A percentile compares a stretch with the other conserved stretches of the same genome.
Conservation (phyloP, 768 basidiomycete genomes). For the Leccinum longicurvipes region DNA sequence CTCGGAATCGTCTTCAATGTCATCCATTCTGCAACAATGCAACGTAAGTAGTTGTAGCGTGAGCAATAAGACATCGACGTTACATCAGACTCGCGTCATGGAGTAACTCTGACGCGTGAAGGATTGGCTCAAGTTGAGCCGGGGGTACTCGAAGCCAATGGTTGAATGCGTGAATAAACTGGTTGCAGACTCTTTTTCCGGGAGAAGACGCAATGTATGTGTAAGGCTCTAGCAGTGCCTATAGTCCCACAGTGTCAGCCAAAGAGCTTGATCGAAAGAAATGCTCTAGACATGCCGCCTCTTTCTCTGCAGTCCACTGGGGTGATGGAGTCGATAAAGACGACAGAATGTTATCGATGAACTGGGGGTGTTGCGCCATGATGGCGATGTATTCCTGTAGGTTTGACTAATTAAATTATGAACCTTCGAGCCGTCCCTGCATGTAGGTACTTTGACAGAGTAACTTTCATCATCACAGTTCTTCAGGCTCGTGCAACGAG, state of each 20-base stretch:
- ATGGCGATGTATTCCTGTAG: constrained; percentile 5
- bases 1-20: constrained; percentile 90
- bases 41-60: not conserved
- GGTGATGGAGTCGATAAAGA: constrained; percentile 29
- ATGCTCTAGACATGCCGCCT: constrained; percentile 18
- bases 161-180: constrained; percentile 91
- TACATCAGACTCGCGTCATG: constrained; percentile 93
- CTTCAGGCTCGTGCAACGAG: not conserved
- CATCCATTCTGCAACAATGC: constrained; percentile 65
- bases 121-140: constrained; percentile 68
- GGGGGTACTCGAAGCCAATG: constrained; percentile 83
- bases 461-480: not conserved
- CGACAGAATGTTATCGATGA: constrained; percentile 40
- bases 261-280: no score
- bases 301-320: constrained; percentile 17
- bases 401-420: not conserved
- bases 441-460: not conserved
- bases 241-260: not conserved
- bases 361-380: constrained; percentile 16
- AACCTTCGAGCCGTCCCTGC: not conserved
- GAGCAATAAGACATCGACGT: constrained; percentile 17
- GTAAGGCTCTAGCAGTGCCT: constrained; percentile 81
- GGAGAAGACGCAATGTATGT: constrained; percentile 79
- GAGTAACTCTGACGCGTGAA: constrained; percentile 83
- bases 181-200: constrained; percentile 87